Evolutionary conservation across 768 basidiomycete genomes (phyloP).

Genomic region (Boletus insuetus): DNA sequence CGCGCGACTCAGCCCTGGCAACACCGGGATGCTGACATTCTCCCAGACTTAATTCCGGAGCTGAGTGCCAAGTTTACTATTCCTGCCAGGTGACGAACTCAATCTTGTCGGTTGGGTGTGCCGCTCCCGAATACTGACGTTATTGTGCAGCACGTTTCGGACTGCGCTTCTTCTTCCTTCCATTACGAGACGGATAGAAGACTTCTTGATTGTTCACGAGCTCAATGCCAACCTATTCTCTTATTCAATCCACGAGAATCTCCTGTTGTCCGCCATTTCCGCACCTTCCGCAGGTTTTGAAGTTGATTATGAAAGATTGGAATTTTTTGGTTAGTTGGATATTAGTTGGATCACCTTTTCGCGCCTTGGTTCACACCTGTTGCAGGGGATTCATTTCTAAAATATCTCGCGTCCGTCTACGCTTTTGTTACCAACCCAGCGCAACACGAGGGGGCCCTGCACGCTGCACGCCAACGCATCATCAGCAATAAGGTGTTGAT

Average conservation of each 20-base stretch:
- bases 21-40: constrained; percentile 26
- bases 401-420: constrained; percentile 72
- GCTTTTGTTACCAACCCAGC: constrained; percentile 68
- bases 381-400: constrained; percentile 77
- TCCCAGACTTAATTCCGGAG: constrained; percentile 80
- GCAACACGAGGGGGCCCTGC: constrained; percentile 64
- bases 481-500: constrained; percentile 74
- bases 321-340: constrained; percentile 72
- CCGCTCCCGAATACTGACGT: constrained; percentile 23
- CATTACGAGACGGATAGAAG: constrained; percentile 67
- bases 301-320: constrained; percentile 80
- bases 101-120: constrained; percentile 11
- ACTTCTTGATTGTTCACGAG: constrained; percentile 73
- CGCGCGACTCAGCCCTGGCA: constrained; percentile 24
- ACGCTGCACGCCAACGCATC: constrained; percentile 61
- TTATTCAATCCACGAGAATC: constrained; percentile 56
- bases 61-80: constrained; percentile 69
- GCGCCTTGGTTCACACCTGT: constrained; percentile 23
- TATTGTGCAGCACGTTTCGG: constrained; percentile 53
- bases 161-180: constrained; percentile 74
- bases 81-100: constrained; percentile 59
- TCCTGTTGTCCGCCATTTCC: constrained; percentile 64
- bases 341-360: constrained; percentile 6
- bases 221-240: constrained; percentile 68
- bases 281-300: constrained; percentile 68